phyloP scores from a whole-genome alignment of 345 rosid genomes.

The Arabis alpina region DNA sequence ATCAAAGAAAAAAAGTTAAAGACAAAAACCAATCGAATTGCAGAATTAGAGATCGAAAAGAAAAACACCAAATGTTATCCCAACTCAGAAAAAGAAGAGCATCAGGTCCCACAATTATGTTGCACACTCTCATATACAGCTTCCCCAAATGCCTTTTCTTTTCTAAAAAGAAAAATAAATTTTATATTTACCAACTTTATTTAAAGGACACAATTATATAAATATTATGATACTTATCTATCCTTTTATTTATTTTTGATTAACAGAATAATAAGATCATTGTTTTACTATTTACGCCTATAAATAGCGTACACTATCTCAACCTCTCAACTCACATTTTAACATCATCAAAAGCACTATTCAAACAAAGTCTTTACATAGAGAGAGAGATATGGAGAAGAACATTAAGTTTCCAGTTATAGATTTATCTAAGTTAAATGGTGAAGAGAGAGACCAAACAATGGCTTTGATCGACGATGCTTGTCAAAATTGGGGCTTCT shows the following conservation, averaged over 20 bases:
- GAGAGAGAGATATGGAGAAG: constrained; percentile 49
- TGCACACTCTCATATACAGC: constrained; percentile 31
- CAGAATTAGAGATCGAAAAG: constrained; percentile 23
- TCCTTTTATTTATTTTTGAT: not conserved
- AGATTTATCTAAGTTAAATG: constrained; percentile 64
- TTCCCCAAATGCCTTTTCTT: constrained; percentile 36
- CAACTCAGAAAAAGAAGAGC: constrained; percentile 17
- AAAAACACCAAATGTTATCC: constrained; percentile 17
- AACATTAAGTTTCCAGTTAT: constrained; percentile 57
- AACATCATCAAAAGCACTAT: constrained; percentile 20
- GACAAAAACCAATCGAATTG: constrained; percentile 26
- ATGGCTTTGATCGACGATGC: constrained; percentile 72
- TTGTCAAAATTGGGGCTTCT: constrained; percentile 87
- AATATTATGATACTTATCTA: constrained; percentile 12
- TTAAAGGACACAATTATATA: constrained; percentile 28
- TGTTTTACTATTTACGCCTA: constrained; percentile 46
- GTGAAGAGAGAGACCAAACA: constrained; percentile 59
- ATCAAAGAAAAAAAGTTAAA: not conserved
- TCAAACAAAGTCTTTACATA: constrained; percentile 15
- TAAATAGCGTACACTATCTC: constrained; percentile 47
- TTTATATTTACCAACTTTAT: constrained; percentile 21
- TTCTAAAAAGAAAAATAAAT: not conserved
- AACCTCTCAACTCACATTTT: constrained; percentile 26
- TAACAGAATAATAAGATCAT: not conserved
- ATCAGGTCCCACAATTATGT: constrained; percentile 28